Evolutionary conservation across 352 stramenopile genomes (phyloP), one percentile per base, ranked within the genome.

Genomic region (Thalassiosira gravida): DNA sequence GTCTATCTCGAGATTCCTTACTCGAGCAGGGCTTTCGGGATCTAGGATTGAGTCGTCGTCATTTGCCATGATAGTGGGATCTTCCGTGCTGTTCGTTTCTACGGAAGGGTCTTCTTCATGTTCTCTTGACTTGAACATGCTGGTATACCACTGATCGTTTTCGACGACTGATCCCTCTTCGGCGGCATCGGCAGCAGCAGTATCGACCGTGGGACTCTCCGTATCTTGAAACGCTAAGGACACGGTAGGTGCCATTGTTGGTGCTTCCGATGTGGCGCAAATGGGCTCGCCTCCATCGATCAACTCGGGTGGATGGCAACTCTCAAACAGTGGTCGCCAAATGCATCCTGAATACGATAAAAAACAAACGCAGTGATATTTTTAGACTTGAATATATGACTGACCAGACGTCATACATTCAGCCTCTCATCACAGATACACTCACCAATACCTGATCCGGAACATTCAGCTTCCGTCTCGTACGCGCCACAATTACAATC

Each of bases 321-420:
- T 78, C 52, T 89, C 77, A 64, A 89, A 89, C 24, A 89, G 35
- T 14, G 70, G 77, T 47, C 82, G 58, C 82, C 82, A 89, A 35
- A 77, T 74, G 47, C 82, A 89, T 39, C 32, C 32, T 39, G 32
- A 39, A 11, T 5, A 39, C n/a, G n/a, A 39, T 39, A 39, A 39
- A 39, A 39, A 39, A 11, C 32, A 39, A 39, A 39, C 11, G n/a
- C n/a, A n/a, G n/a, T n/a, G n/a, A n/a, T n/a, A n/a, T n/a, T n/a
- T n/a, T n/a, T n/a, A n/a, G n/a, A n/a, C n/a, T n/a, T n/a, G n/a
- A n/a, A n/a, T n/a, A n/a, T n/a, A n/a, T n/a, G n/a, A n/a, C n/a
- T n/a, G n/a, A n/a, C n/a, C n/a, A n/a, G n/a, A n/a, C n/a, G n/a
- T n/a, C n/a, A n/a, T n/a, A n/a, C n/a, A n/a, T n/a, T n/a, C n/a